A percentile compares a stretch with the other conserved stretches of the same genome.
Evolutionary conservation across 192 early-diverging fungal genomes (phyloP).

Genomic region (Umbelopsis ramanniana): DNA sequence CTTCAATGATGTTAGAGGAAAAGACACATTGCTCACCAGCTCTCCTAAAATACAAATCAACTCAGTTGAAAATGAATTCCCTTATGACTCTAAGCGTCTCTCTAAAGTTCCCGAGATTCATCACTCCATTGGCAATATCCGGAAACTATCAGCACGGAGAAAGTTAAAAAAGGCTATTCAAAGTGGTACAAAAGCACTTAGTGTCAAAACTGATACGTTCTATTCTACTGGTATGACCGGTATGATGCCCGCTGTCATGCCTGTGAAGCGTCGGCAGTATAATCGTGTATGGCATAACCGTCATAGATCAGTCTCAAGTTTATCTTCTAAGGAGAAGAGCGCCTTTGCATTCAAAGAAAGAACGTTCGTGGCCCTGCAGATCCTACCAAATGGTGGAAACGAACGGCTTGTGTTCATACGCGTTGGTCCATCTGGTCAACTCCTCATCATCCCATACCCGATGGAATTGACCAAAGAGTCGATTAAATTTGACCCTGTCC

Average conservation of each 20-base stretch:
- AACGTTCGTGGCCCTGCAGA: slow-evolving; percentile 11
- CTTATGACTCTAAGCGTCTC: not conserved
- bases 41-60: not conserved
- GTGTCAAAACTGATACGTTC: not conserved
- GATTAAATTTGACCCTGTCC: not conserved
- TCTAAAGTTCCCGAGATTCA: not conserved
- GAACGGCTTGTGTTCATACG: not conserved
- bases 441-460: slow-evolving; percentile 1
- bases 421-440: slow-evolving; percentile 9
- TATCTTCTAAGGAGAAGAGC: not conserved
- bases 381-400: not conserved
- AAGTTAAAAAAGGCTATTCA: slow-evolving; percentile 20
- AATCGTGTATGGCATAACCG: not conserved
- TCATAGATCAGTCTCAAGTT: not conserved
- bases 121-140: not conserved
- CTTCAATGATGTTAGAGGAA: not conserved
- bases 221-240: not conserved
- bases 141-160: slow-evolving; percentile 17
- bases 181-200: slow-evolving; percentile 14
- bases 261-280: not conserved
- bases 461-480: slow-evolving; percentile 1
- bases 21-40: not conserved
- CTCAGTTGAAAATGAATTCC: not conserved
- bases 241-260: not conserved
- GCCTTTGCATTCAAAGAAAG: not conserved